Conservation (phyloP, 768 basidiomycete species). For the Clitopilus passeckerianus region DNA sequence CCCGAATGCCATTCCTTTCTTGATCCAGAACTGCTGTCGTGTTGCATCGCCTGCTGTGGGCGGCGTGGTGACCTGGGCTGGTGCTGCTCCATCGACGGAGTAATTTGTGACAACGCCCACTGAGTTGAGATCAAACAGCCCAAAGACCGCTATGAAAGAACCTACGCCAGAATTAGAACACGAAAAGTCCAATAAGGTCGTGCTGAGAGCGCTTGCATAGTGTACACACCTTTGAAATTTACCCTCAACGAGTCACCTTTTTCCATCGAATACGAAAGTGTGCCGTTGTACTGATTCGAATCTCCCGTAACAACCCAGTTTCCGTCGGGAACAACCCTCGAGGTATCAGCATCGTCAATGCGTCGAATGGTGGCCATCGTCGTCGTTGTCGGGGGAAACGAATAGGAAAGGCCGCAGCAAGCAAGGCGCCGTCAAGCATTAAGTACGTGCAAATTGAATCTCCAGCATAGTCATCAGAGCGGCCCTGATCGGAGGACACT, state of each 20-base stretch:
- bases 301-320: constrained; percentile 27
- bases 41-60: constrained; percentile 20
- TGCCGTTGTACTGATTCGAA: constrained; percentile 18
- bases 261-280: constrained; percentile 26
- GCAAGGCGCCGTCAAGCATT: background rate
- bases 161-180: constrained; percentile 15
- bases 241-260: constrained; percentile 29
- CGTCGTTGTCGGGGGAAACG: background rate
- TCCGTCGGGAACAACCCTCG: constrained; percentile 25
- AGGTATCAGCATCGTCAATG: constrained; percentile 29
- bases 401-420: background rate
- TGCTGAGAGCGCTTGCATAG: background rate
- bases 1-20: constrained; percentile 14
- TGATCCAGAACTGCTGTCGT: constrained; percentile 32
- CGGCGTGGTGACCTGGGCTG: constrained; percentile 19
- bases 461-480: background rate
- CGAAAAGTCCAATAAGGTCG: background rate
- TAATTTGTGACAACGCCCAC: constrained; percentile 30
- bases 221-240: constrained; percentile 23
- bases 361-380: constrained; percentile 14
- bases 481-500: background rate
- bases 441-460: background rate
- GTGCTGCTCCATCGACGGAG: constrained; percentile 23
- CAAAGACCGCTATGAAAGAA: constrained; percentile 26
- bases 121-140: constrained; percentile 28